Evolutionary conservation across 164 flowering plant species (phyloP).

Genomic region (Piper betle): DNA sequence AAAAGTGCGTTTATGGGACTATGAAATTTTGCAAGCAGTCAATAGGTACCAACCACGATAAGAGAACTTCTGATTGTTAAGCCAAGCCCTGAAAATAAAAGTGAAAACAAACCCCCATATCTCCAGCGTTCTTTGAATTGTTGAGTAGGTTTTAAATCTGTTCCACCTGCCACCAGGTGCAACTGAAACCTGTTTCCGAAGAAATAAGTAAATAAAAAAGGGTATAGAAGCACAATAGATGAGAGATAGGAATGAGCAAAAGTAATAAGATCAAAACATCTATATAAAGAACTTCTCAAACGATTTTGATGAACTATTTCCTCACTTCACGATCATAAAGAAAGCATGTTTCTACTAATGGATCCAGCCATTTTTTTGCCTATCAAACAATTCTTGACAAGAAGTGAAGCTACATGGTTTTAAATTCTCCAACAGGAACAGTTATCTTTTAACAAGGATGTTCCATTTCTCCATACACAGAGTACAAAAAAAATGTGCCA

Average conservation of each 20-base stretch:
- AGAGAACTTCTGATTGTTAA: conserved; percentile 72
- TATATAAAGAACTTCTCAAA: no score
- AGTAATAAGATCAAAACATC: no score
- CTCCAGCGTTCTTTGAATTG: conserved; percentile 88
- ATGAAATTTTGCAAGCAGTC: neutral
- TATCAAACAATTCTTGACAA: neutral
- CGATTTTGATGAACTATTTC: no score
- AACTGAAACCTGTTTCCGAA: conserved; percentile 71
- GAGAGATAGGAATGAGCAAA: neutral
- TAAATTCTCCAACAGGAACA: neutral
- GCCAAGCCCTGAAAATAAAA: conserved; percentile 69
- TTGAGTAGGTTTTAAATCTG: conserved; percentile 90
- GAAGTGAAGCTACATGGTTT: neutral
- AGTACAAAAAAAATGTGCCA: no score
- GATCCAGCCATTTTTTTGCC: no score
- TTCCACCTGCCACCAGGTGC: conserved; percentile 96
- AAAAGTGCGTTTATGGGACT: neutral
- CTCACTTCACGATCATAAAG: no score
- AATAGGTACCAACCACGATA: conserved; percentile 46
- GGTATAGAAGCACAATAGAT: neutral
- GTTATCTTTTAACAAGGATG: neutral
- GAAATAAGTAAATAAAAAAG: conserved; percentile 1
- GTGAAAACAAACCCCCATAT: conserved; percentile 91
- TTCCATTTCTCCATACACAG: no score
- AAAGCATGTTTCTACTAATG: no score